A percentile compares a stretch with the other conserved stretches of the same genome.
These are phyloP conservation scores for Aspergillus sclerotioniger DNA, from an alignment of 495 filamentous ascomycete species.

Conservation along the genomic window DNA sequence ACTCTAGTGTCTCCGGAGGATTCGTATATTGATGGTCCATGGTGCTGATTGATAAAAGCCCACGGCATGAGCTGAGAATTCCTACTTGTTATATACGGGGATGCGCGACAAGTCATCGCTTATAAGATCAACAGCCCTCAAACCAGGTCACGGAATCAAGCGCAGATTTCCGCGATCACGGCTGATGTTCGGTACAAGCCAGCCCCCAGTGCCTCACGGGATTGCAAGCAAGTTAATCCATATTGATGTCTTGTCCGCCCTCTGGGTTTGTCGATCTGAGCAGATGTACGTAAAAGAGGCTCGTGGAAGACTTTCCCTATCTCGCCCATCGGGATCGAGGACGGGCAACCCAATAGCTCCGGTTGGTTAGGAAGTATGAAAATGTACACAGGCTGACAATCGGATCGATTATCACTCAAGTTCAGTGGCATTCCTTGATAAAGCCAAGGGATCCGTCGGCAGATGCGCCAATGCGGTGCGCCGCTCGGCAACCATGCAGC, in stretches of 20 bases:
- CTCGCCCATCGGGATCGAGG: background rate
- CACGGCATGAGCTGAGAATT: no score
- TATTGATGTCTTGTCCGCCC: background rate
- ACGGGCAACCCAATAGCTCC: background rate
- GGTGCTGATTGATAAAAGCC: background rate
- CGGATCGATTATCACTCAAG: background rate
- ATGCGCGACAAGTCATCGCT: background rate
- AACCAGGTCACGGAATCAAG: background rate
- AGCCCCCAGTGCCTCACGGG: background rate
- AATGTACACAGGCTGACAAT: no score
- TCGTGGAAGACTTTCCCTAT: no score
- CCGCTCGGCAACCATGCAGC: conserved; percentile 14
- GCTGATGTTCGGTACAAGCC: background rate
- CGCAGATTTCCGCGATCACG: background rate
- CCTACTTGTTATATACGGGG: background rate
- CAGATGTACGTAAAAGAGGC: no score
- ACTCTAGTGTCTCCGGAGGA: conserved; percentile 1
- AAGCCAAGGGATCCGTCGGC: conserved; percentile 15
- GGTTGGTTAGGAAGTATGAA: no score
- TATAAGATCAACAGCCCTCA: background rate
- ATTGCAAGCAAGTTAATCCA: background rate
- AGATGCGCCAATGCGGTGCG: conserved; percentile 13
- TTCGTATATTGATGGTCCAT: conserved; percentile 15
- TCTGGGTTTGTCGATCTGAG: no score
- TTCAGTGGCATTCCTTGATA: background rate